Evolutionary conservation across 768 basidiomycete genomes (phyloP).

Genomic region (Lactarius vividus): DNA sequence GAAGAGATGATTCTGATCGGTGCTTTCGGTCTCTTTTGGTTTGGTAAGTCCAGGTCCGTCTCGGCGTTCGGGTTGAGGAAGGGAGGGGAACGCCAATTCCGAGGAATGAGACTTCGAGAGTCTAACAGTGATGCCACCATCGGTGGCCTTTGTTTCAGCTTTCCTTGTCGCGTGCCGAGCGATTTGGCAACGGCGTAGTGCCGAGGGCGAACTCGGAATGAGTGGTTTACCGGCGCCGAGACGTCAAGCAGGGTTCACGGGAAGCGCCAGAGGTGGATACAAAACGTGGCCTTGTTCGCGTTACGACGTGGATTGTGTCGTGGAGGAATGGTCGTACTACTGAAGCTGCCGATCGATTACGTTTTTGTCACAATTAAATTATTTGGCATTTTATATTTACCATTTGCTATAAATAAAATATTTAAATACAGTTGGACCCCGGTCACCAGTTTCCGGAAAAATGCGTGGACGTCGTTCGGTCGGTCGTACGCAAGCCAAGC

Average conservation of each 20-base stretch:
- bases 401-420: not conserved
- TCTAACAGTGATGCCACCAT: not conserved
- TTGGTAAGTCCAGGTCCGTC: constrained; percentile 48
- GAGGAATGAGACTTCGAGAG: not conserved
- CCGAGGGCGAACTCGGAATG: constrained; percentile 23
- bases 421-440: not conserved
- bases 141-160: constrained; percentile 33
- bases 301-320: constrained; percentile 64
- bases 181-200: constrained; percentile 26
- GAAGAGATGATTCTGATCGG: constrained; percentile 73
- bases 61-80: not conserved
- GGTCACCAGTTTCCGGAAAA: not conserved
- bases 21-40: constrained; percentile 71
- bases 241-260: constrained; percentile 26
- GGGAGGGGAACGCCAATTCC: not conserved
- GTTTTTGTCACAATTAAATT: not conserved
- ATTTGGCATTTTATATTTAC: not conserved
- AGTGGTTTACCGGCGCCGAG: constrained; percentile 25
- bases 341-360: constrained; percentile 22
- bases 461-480: not conserved
- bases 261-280: constrained; percentile 9
- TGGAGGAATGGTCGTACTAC: constrained; percentile 65
- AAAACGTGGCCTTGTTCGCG: constrained; percentile 46
- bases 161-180: constrained; percentile 44
- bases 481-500: not conserved